Percentiles rank a stretch among this genome's conserved stretches.
These are phyloP conservation scores for Porphyra umbilicalis DNA, from an alignment of 31 red algal genomes.

Conservation along the genomic window DNA sequence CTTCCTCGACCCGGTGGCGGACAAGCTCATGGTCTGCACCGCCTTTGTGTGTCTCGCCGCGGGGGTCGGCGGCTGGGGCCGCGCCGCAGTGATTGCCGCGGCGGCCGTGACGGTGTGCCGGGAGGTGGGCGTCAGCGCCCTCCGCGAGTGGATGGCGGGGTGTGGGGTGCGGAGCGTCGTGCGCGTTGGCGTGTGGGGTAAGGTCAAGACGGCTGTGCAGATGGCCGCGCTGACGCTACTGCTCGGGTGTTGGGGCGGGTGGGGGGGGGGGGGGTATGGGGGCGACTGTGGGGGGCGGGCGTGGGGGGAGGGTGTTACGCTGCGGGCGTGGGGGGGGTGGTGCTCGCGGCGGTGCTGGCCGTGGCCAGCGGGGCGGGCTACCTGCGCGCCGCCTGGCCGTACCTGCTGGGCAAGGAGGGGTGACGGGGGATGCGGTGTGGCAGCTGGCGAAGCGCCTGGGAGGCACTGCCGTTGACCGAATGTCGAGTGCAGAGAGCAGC, in stretches of 20 bases:
- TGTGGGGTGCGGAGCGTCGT: conserved; percentile 46
- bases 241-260: background rate
- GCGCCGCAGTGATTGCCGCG: conserved; percentile 16
- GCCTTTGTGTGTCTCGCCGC: conserved; percentile 50
- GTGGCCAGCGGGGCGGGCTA: conserved; percentile 39
- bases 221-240: conserved; percentile 66
- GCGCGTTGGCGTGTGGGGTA: conserved; percentile 62
- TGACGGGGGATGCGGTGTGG: no score
- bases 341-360: conserved; percentile 23
- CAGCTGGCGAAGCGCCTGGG: no score
- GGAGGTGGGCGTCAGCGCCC: conserved; percentile 90
- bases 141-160: conserved; percentile 90
- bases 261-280: background rate
- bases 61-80: conserved; percentile 14
- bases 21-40: conserved; percentile 85
- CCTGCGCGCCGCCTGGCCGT: conserved; percentile 23
- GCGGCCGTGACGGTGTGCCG: conserved; percentile 48
- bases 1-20: conserved; percentile 98
- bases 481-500: no score
- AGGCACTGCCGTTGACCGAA: no score
- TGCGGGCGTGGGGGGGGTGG: conserved; percentile 19
- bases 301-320: background rate
- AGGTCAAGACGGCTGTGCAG: conserved; percentile 83
- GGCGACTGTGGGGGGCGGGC: conserved; percentile 15
- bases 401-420: background rate